Base-by-base conservation (phyloP, 2,329 filamentous ascomycete species). In the Pezicula carpinea region DNA sequence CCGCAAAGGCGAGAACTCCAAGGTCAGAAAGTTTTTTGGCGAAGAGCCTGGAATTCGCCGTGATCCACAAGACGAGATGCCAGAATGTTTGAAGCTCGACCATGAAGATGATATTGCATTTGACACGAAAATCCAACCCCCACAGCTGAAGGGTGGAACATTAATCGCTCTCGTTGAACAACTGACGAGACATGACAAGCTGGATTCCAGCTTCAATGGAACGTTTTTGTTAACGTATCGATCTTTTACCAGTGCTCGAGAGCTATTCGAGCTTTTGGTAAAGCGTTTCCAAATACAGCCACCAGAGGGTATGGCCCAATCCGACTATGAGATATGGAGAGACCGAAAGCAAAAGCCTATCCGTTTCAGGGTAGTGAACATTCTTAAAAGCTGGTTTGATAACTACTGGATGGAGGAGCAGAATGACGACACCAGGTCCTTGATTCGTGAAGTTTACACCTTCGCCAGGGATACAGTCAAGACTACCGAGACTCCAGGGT, bases 401-500 rank as follows among this genome's bases (percentile, higher is more conserved):
- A 91, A 87, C 59, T 97, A 93, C 66, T 99, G 93, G 93, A 96
- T 97, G 90, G 93, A 99, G 64, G 87, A 90, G 41, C 83, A 85
- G 53, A 91, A 84, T 61, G 87, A 92, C 43, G 83, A 88, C 40
- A 95, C 85, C 39, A 89, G 83, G 65, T 82, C 89, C 56, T 75
- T 99, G 34, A 89, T 99, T 54, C 84, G 89, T 50, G 83, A 91
- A 55, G 89, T 97, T 8, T 90, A 91, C 69, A 82, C 83, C 22
- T 99, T 99, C 65, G 92, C 91, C 3, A 87, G 87, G 59, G 90
- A 96, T 57, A 90, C 88, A 0, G 88, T 97, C 53, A 93, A 92
- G 59, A 91, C 89, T 6, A 96, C 91, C 0, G 92, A 95, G 61
- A 96, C 92, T 1, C 91, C 91, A 7, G 91, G 92, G 26, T 90